Base-by-base conservation (phyloP, 106 monocot genomes). In the Hemerocallis citrina region DNA sequence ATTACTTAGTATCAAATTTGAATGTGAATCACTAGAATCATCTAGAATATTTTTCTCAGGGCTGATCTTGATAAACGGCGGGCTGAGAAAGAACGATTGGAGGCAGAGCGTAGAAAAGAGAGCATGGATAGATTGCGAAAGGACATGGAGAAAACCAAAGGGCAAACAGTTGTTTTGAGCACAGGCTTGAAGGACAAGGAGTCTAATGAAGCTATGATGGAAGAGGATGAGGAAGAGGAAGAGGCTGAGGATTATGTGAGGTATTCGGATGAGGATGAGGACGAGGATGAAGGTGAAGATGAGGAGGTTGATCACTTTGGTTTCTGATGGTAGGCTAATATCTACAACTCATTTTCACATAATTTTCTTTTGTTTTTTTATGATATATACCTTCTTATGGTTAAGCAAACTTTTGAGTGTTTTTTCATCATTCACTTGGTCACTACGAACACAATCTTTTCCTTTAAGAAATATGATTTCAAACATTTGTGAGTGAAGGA, bases 61-160 rank as follows among this genome's bases (percentile, higher is more conserved):
- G 91, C 79, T 77, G 92, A 98, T 64, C 84, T 98, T 48, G 91
- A 92, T 43, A 98, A 82, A 68, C 84, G 92, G 68, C 63, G 70
- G 52, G 79, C 91, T 20, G 98, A 98, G 72, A 98, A 92, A 68
- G 79, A 85, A 12, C 57, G 81, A 35, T 7, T 92, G 46, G 92
- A 98, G 50, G 79, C 72, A 36, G 88, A 85, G 31, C 71, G 75
- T 19, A 79, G 81, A 64, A 50, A 66, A 49, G 79, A 70, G 61
- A 88, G 75, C 72, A 92, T 98, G 92, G 88, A 92, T 25, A 92
- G 60, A 31, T 59, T 98, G 58, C 69, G 67, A 9, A 82, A 57
- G 40, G 98, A 92, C 48, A 85, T 98, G 92, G 85, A 82, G 68
- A 77, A 85, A 60, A 75, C 92, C 5, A 80, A 85, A 75, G 96